Evolutionary conservation across 2,329 filamentous ascomycete genomes (phyloP).

Genomic region (Nannizzia gypsea): DNA sequence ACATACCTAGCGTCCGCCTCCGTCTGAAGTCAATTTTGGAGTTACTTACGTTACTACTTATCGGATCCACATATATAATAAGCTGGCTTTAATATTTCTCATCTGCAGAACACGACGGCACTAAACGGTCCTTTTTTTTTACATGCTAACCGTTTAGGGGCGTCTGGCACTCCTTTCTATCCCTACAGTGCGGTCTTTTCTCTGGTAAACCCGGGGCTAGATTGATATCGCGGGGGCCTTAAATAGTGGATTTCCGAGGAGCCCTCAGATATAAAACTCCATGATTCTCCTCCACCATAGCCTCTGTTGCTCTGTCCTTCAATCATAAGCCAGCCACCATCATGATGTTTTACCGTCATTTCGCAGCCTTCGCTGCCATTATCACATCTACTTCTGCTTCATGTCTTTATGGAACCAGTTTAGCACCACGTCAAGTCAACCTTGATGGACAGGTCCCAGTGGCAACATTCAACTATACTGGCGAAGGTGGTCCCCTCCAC

Average conservation of each 20-base stretch:
- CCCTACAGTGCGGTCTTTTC: neutral
- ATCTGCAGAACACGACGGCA: neutral
- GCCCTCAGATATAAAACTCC: neutral
- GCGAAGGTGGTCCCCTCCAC: neutral
- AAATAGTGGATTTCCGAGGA: neutral
- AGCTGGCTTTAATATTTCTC: neutral
- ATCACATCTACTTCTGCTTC: neutral
- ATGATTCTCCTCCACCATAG: neutral
- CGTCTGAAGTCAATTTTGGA: neutral
- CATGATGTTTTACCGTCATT: neutral
- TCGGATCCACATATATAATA: neutral
- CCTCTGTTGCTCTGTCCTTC: neutral
- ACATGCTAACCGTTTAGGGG: neutral
- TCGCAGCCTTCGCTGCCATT: neutral
- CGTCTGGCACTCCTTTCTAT: neutral
- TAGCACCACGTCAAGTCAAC: neutral
- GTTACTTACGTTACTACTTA: no score
- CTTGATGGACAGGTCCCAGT: neutral
- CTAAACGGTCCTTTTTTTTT: neutral
- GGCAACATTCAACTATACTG: neutral
- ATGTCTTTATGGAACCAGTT: neutral
- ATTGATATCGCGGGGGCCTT: neutral
- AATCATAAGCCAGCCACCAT: neutral
- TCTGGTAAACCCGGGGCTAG: neutral
- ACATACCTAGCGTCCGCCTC: neutral